Evolutionary conservation across 2,329 filamentous ascomycete genomes (phyloP), one percentile per base, ranked within the genome.

Genomic region (Apiospora kogelbergensis): DNA sequence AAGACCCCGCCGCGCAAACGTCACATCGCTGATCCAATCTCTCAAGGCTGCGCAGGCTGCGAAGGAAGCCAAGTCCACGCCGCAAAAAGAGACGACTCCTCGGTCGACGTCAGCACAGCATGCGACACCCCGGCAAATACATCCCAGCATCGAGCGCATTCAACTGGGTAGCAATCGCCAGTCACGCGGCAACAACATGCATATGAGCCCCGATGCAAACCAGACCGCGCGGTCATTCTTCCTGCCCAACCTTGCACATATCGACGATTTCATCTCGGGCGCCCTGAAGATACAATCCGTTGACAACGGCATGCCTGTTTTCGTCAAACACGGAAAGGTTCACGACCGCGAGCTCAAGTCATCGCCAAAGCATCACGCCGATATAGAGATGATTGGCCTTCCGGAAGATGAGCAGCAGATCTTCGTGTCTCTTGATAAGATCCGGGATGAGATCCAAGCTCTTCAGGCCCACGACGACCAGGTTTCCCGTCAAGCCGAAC

Each of bases 391-490:
- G 9, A 75, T 88, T 24, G 80, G 83, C 64, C 78, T 88, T 10
- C 83, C 85, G 3, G 80, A 85, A 68, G 86, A 87, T 57, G 86
- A 88, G 72, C 83, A 87, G 75, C 83, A 85, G 72, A 88, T 88
- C 40, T 88, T 88, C 71, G 86, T 89, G 48, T 89, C 86, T 10
- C 83, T 88, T 81, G 86, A 88, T 84, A 88, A 88, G 84, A 87
- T 89, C 79, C 84, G 86, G 46, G 84, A 87, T 53, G 86, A 89
- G 74, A 86, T 88, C 57, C 77, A 85, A 66, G 84, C 84, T 69
- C 80, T 89, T 46, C 85, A 87, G 69, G 84, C 87, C 48, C 86
- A 88, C 71, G 85, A 88, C 69, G 85, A 87, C 65, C 81, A 86
- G 71, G 81, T 88, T 11, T 84, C 88, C 66, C 83, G 83, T 65